Evolutionary conservation across 257 asterid genomes (phyloP).

Genomic region (Solanum chiquidenum): DNA sequence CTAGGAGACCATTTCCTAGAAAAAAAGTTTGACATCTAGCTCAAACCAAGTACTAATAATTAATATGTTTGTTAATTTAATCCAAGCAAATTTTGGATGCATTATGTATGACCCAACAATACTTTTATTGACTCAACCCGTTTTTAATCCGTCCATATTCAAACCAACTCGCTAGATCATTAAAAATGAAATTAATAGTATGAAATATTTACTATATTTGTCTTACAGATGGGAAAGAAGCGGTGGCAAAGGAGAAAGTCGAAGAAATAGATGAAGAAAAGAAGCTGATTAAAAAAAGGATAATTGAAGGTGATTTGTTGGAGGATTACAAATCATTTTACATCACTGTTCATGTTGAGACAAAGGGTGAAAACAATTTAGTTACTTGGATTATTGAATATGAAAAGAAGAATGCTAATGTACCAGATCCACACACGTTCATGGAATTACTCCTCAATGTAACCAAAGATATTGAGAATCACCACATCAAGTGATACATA

Average conservation of each 20-base stretch:
- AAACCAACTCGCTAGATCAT: background rate
- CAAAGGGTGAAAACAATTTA: background rate
- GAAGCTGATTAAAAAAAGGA: background rate
- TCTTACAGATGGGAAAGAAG: slow-evolving; percentile 1
- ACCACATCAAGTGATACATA: slow-evolving; percentile 1
- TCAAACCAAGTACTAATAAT: background rate
- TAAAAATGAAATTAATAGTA: background rate
- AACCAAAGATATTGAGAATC: slow-evolving; percentile 13
- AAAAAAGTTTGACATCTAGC: background rate
- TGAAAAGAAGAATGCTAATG: background rate
- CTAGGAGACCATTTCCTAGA: background rate
- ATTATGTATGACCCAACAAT: background rate
- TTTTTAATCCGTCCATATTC: background rate
- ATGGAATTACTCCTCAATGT: background rate
- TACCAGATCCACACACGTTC: background rate
- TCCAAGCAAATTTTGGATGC: background rate
- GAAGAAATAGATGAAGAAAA: slow-evolving; percentile 10
- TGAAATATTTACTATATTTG: background rate
- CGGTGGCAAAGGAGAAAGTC: background rate
- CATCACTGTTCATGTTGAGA: background rate
- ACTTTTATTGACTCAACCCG: background rate
- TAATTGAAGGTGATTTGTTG: slow-evolving; percentile 6
- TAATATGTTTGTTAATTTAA: too few relatives aligned
- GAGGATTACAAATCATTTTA: slow-evolving; percentile 2
- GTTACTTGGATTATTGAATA: slow-evolving; percentile 13